Conservation (phyloP, 2,329 filamentous ascomycete species). For the Aspergillus sojae region DNA sequence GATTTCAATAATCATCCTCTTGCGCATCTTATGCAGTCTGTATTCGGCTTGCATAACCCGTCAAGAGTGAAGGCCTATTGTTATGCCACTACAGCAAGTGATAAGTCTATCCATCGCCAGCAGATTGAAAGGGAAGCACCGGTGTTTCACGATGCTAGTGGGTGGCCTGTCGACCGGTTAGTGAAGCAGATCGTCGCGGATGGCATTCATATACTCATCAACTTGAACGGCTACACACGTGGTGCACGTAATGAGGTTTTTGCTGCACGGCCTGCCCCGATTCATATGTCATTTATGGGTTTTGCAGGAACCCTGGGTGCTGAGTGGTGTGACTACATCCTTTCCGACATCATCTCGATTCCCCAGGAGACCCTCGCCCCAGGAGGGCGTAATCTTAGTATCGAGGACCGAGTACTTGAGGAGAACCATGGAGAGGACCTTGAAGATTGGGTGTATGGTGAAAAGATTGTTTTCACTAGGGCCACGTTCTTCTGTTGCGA, state of each 20-base stretch:
- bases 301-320: conserved; percentile 95
- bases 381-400: conserved; percentile 71
- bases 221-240: conserved; percentile 96
- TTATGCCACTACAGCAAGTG: conserved; percentile 91
- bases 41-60: conserved; percentile 86
- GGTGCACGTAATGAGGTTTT: conserved; percentile 98
- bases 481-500: conserved; percentile 99
- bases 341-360: conserved; percentile 86
- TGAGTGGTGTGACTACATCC: conserved; percentile 97
- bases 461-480: conserved; percentile 92
- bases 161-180: conserved; percentile 80
- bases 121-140: conserved; percentile 94
- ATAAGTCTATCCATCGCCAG: conserved; percentile 82
- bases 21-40: conserved; percentile 97
- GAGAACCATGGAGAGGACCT: conserved; percentile 68
- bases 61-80: conserved; percentile 80
- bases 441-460: conserved; percentile 90
- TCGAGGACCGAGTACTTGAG: conserved; percentile 68
- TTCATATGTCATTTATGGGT: conserved; percentile 99
- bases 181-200: conserved; percentile 85
- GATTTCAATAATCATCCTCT: conserved; percentile 99
- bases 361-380: conserved; percentile 80
- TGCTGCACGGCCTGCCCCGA: conserved; percentile 87
- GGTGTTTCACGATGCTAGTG: conserved; percentile 84
- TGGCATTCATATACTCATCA: conserved; percentile 90